Conservation (phyloP, 2,329 filamentous ascomycete species). For the Fusarium equiseti region DNA sequence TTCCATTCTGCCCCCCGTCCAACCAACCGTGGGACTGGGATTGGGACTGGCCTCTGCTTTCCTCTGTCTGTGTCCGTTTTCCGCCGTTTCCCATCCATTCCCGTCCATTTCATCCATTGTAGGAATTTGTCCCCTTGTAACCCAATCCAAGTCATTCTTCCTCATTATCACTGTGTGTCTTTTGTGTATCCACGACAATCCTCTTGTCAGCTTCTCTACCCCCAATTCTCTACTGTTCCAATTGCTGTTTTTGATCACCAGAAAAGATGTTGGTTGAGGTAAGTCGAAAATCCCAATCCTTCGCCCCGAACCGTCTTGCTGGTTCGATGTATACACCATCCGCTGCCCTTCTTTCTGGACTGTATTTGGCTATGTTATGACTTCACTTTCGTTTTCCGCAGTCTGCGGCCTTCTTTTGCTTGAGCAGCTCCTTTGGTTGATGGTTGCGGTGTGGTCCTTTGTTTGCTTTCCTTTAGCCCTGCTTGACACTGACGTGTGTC, state of each 20-base stretch:
- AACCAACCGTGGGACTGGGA: conserved; percentile 15
- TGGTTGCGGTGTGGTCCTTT: conserved; percentile 15
- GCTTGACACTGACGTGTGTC: conserved; percentile 29
- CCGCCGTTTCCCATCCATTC: conserved; percentile 30
- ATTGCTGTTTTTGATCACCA: conserved; percentile 23
- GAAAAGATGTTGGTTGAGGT: conserved; percentile 54
- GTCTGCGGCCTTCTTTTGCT: neutral
- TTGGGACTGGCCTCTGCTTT: conserved; percentile 14
- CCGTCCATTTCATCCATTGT: conserved; percentile 34
- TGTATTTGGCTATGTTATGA: conserved; percentile 10
- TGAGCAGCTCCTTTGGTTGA: neutral
- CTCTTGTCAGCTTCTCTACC: conserved; percentile 29
- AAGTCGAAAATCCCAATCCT: conserved; percentile 42
- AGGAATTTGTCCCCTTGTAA: conserved; percentile 42
- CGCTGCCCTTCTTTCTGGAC: conserved; percentile 17
- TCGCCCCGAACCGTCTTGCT: conserved; percentile 20
- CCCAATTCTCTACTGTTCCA: conserved; percentile 14
- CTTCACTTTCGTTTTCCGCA: neutral
- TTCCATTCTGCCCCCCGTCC: conserved; percentile 13
- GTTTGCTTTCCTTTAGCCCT: conserved; percentile 1
- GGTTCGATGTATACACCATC: conserved; percentile 15
- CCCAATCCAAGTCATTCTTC: conserved; percentile 22
- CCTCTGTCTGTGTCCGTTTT: conserved; percentile 22
- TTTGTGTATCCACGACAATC: conserved; percentile 26
- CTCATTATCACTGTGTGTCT: conserved; percentile 14